phyloP scores from a whole-genome alignment of 345 rosid genomes.

The Capsella bursapastoris region DNA sequence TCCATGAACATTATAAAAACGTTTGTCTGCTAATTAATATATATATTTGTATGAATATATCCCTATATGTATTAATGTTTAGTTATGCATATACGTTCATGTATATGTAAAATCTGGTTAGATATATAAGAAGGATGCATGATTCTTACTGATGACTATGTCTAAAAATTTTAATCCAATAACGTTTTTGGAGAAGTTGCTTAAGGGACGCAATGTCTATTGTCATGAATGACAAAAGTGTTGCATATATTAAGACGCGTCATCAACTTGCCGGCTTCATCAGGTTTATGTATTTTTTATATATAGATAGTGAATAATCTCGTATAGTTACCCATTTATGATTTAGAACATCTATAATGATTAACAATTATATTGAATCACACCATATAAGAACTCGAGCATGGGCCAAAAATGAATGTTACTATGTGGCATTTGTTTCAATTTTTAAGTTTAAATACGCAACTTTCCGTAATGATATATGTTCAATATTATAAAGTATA shows the following conservation, averaged over 20 bases:
- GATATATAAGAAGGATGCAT: not conserved
- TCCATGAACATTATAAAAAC: not conserved
- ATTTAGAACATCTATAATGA: too few species aligned
- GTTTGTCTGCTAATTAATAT: not conserved
- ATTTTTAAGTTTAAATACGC: too few species aligned
- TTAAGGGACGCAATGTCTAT: conserved; percentile 31
- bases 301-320: not conserved
- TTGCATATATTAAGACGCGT: conserved; percentile 32
- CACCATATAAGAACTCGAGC: too few species aligned
- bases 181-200: conserved; percentile 18
- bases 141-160: not conserved
- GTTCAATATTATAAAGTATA: not conserved
- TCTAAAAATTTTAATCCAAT: not conserved
- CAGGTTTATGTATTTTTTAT: not conserved
- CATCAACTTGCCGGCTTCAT: conserved; percentile 34
- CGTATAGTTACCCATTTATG: too few species aligned
- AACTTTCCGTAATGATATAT: too few species aligned
- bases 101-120: not conserved
- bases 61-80: not conserved
- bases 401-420: too few species aligned
- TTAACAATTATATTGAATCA: too few species aligned
- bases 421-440: too few species aligned
- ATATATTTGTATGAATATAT: not conserved
- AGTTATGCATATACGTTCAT: not conserved
- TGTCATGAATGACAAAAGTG: conserved; percentile 27